Conservation (phyloP, 1,284 basidiomycete genomes). For the Pulchroboletus neoregius region DNA sequence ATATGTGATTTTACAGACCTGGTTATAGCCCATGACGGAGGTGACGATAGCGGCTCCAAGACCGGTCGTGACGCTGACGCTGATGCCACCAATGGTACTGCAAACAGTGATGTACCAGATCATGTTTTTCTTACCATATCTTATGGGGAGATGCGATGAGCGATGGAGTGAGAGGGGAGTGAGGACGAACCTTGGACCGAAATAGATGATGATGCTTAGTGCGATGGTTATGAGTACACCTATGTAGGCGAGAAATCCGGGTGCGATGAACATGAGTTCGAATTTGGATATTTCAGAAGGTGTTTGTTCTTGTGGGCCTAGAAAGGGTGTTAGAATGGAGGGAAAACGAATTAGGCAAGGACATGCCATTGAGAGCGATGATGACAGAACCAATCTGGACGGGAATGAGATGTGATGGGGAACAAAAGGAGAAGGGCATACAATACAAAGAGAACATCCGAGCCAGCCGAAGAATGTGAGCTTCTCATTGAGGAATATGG, state of each 20-base stretch:
- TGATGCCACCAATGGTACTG: conserved; percentile 94
- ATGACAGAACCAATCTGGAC: conserved; percentile 79
- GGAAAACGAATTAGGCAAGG: neutral
- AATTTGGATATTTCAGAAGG: conserved; percentile 81
- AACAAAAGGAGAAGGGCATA: conserved; percentile 34
- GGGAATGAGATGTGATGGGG: conserved; percentile 3
- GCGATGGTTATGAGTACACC: conserved; percentile 59
- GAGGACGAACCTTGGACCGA: conserved; percentile 62
- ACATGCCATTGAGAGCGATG: conserved; percentile 71
- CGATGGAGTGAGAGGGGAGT: neutral
- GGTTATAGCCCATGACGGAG: conserved; percentile 81
- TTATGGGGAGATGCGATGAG: conserved; percentile 17
- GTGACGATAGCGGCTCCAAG: conserved; percentile 90
- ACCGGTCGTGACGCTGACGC: conserved; percentile 93
- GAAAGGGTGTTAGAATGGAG: conserved; percentile 3
- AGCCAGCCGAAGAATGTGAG: conserved; percentile 92
- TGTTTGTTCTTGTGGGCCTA: conserved; percentile 77
- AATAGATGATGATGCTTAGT: conserved; percentile 71
- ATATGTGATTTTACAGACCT: conserved; percentile 44
- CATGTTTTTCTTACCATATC: conserved; percentile 92
- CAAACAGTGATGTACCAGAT: conserved; percentile 94
- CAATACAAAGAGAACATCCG: conserved; percentile 86
- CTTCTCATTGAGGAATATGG: conserved; percentile 89
- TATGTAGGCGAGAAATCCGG: conserved; percentile 83
- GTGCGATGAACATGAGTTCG: conserved; percentile 78